Evolutionary conservation across 495 filamentous ascomycete genomes (phyloP).

Genomic region (Tuber microsphaerosporum): DNA sequence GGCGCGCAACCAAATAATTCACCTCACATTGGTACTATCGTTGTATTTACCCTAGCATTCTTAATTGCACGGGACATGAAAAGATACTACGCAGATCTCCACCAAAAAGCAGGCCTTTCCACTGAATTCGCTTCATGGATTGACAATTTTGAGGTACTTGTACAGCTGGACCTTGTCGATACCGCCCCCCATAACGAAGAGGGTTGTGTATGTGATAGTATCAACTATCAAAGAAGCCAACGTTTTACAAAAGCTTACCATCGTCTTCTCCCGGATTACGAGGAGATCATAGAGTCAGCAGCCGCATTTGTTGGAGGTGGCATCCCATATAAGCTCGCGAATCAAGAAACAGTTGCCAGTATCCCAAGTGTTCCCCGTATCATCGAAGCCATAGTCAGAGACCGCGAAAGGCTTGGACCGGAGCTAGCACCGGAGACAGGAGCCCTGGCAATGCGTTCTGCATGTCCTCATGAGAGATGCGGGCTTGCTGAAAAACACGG

Average conservation of each 20-base stretch:
- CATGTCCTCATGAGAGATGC: constrained; percentile 36
- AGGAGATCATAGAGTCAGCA: constrained; percentile 21
- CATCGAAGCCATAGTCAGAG: constrained; percentile 23
- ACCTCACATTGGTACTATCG: constrained; percentile 38
- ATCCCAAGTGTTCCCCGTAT: constrained; percentile 23
- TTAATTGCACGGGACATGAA: constrained; percentile 31
- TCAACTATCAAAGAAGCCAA: constrained; percentile 39
- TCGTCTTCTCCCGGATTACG: constrained; percentile 20
- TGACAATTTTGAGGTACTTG: constrained; percentile 18
- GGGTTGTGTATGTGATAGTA: constrained; percentile 19
- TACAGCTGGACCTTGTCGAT: constrained; percentile 40
- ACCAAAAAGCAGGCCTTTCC: not conserved
- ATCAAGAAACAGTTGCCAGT: constrained; percentile 28
- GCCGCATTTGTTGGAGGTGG: constrained; percentile 24
- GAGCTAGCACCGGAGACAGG: constrained; percentile 40
- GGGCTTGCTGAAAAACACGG: constrained; percentile 40
- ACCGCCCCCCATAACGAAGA: constrained; percentile 33
- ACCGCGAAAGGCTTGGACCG: constrained; percentile 21
- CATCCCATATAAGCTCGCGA: constrained; percentile 21
- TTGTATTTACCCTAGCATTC: constrained; percentile 40
- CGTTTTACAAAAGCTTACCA: constrained; percentile 15
- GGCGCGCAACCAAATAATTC: constrained; percentile 40
- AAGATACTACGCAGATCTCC: constrained; percentile 3
- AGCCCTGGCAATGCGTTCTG: constrained; percentile 32
- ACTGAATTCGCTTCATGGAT: constrained; percentile 1